Evolutionary conservation across 2,329 filamentous ascomycete genomes (phyloP).

Genomic region (Colletotrichum theobromicola): DNA sequence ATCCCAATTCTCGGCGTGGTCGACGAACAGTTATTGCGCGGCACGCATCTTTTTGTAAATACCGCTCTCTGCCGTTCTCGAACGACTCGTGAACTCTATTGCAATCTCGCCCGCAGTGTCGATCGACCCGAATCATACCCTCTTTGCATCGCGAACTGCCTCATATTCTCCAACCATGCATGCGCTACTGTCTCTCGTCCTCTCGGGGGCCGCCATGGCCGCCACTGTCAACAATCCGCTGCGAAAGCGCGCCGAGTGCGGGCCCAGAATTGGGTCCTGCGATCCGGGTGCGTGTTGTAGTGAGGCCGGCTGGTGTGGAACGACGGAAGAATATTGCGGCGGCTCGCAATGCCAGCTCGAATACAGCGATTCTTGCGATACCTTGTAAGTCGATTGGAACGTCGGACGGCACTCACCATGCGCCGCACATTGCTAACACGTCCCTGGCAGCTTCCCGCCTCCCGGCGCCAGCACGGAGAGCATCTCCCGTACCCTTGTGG

Average conservation of each 20-base stretch:
- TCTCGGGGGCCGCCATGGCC: constrained; percentile 12
- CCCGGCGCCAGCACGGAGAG: constrained; percentile 34
- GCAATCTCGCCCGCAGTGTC: constrained; percentile 4
- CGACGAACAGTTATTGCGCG: not conserved
- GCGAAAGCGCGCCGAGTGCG: constrained; percentile 31
- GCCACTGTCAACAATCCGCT: constrained; percentile 15
- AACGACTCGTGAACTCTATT: not conserved
- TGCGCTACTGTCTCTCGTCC: constrained; percentile 12
- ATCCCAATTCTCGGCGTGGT: not conserved
- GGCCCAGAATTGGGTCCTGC: constrained; percentile 39
- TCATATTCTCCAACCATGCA: constrained; percentile 9
- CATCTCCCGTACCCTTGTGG: constrained; percentile 34
- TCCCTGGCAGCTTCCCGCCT: constrained; percentile 32
- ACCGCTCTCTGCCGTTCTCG: constrained; percentile 1
- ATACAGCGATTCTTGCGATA: constrained; percentile 45
- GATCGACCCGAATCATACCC: constrained; percentile 17
- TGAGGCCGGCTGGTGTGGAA: constrained; percentile 42
- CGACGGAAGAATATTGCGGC: constrained; percentile 35
- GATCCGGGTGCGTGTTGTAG: constrained; percentile 39
- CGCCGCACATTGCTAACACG: not conserved
- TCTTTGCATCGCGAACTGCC: not conserved
- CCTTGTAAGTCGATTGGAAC: constrained; percentile 36
- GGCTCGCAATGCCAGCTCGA: constrained; percentile 44
- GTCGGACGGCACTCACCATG: not conserved
- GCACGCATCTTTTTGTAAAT: constrained; percentile 11